phyloP scores from a whole-genome alignment of 768 basidiomycete genomes.

The Grammothele lineata region DNA sequence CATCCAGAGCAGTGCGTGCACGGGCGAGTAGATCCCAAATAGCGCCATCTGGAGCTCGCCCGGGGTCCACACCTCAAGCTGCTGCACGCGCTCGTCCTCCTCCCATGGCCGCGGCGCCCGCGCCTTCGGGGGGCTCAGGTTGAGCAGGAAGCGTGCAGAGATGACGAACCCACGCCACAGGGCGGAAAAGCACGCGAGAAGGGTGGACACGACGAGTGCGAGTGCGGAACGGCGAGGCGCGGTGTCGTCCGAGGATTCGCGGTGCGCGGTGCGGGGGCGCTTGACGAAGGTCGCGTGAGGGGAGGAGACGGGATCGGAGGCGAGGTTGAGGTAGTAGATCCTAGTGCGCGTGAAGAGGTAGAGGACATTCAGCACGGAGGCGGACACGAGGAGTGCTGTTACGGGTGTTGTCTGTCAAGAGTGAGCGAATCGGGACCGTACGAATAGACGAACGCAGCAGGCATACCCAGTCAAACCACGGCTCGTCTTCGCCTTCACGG shows the following conservation, averaged over 20 bases:
- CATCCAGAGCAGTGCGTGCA: conserved; percentile 71
- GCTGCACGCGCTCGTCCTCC: conserved; percentile 48
- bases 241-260: conserved; percentile 26
- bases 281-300: conserved; percentile 67
- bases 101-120: conserved; percentile 19
- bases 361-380: conserved; percentile 54
- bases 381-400: conserved; percentile 49
- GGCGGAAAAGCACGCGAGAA: conserved; percentile 18
- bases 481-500: conserved; percentile 53
- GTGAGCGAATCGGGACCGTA: background rate
- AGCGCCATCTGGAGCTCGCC: conserved; percentile 65
- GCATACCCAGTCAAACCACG: conserved; percentile 81
- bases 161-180: conserved; percentile 50
- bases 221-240: conserved; percentile 35
- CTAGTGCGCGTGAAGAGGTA: conserved; percentile 69
- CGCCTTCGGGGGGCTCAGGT: conserved; percentile 45
- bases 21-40: conserved; percentile 76
- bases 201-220: conserved; percentile 36
- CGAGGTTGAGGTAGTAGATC: conserved; percentile 63
- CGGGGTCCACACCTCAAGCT: conserved; percentile 76
- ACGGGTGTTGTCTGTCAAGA: conserved; percentile 61
- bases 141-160: conserved; percentile 65
- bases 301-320: conserved; percentile 62
- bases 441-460: conserved; percentile 4
- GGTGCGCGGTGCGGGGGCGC: conserved; percentile 19